Evolutionary conservation across 164 flowering plant species (phyloP).

Genomic region (Berberis thunbergii): DNA sequence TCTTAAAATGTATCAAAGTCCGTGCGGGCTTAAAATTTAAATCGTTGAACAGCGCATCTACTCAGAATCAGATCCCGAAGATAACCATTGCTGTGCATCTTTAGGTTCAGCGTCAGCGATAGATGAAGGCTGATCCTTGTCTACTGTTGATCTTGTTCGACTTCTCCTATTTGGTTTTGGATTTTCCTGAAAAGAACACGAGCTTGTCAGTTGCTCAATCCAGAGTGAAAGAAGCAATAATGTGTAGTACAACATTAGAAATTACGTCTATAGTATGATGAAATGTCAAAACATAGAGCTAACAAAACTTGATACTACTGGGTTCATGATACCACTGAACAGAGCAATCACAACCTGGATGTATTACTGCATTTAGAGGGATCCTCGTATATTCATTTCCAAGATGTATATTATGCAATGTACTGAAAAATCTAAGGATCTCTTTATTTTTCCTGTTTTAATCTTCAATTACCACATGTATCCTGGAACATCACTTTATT

Average conservation of each 20-base stretch:
- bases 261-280: background rate
- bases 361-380: background rate
- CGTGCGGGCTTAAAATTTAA: background rate
- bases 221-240: background rate
- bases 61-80: constrained; percentile 58
- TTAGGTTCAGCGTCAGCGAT: constrained; percentile 48
- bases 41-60: constrained; percentile 10
- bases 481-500: too few species aligned
- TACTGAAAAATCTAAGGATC: too few species aligned
- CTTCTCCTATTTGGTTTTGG: constrained; percentile 1
- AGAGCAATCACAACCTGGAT: background rate
- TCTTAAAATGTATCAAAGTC: background rate
- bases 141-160: constrained; percentile 7
- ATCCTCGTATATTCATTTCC: too few species aligned
- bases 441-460: too few species aligned
- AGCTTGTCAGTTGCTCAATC: background rate
- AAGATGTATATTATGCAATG: too few species aligned
- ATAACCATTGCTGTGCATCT: constrained; percentile 54
- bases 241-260: background rate
- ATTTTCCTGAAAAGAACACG: constrained; percentile 4
- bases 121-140: constrained; percentile 6
- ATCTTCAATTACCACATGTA: too few species aligned
- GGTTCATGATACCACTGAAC: background rate
- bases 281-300: background rate
- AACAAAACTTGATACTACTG: background rate